Percentiles rank a stretch among this genome's conserved stretches.
These are phyloP conservation scores for Dalbergia cultrata DNA, from an alignment of 306 rosid genomes.

Conservation along the genomic window DNA sequence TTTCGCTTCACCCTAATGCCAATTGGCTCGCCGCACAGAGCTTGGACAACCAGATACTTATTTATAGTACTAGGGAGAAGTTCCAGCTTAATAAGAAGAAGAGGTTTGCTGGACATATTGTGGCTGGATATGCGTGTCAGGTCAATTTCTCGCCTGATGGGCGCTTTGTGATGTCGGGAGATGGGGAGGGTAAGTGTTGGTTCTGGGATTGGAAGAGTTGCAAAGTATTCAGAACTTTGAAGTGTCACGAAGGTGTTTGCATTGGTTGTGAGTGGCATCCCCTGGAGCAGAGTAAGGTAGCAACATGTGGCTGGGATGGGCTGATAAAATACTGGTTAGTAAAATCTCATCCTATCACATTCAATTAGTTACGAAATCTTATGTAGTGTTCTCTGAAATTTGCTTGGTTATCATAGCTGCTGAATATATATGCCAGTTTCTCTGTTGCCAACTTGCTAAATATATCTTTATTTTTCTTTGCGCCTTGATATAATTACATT, in stretches of 20 bases:
- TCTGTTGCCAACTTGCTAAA: conserved; percentile 19
- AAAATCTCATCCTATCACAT: conserved; percentile 35
- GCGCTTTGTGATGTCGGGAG: conserved; percentile 94
- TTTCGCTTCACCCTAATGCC: conserved; percentile 86
- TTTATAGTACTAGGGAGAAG: conserved; percentile 95
- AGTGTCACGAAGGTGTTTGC: conserved; percentile 94
- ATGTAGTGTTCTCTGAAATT: conserved; percentile 21
- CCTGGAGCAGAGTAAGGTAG: conserved; percentile 94
- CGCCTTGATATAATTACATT: not conserved
- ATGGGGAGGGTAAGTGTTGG: conserved; percentile 98
- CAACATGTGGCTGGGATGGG: conserved; percentile 99
- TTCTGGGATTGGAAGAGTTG: conserved; percentile 99
- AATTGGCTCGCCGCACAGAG: conserved; percentile 99
- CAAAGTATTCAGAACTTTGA: conserved; percentile 94
- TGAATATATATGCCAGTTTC: conserved; percentile 13
- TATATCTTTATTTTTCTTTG: not conserved
- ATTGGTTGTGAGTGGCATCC: conserved; percentile 97
- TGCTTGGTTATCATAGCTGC: conserved; percentile 26
- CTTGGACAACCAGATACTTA: conserved; percentile 98
- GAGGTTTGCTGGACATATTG: conserved; percentile 96
- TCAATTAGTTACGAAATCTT: conserved; percentile 9
- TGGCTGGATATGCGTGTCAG: conserved; percentile 94
- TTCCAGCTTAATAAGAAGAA: conserved; percentile 97
- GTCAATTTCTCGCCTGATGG: conserved; percentile 97
- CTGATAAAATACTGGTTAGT: conserved; percentile 94